A percentile compares a stretch with the other conserved stretches of the same genome.
These are phyloP conservation scores for Salinomyces thailandicus DNA, from an alignment of 2,329 filamentous ascomycete species.

Conservation along the genomic window DNA sequence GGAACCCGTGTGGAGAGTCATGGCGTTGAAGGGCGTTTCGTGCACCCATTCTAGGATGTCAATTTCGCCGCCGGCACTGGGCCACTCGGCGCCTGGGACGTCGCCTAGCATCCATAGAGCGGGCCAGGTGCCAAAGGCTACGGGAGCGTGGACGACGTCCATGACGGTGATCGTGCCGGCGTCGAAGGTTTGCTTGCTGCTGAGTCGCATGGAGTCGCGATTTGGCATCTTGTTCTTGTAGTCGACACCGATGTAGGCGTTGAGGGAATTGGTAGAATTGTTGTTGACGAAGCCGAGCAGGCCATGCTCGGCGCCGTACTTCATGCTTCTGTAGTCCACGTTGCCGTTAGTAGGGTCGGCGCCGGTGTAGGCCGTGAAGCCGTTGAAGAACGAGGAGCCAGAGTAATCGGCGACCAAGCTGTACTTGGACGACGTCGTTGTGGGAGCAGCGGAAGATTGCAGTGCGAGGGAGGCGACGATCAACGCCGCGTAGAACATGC, in stretches of 20 bases:
- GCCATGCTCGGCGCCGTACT: constrained; percentile 27
- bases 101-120: constrained; percentile 34
- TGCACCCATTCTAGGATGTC: constrained; percentile 42
- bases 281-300: constrained; percentile 33
- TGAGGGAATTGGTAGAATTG: constrained; percentile 19
- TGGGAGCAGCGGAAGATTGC: constrained; percentile 2
- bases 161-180: constrained; percentile 39
- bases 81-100: constrained; percentile 26
- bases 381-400: constrained; percentile 33
- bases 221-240: constrained; percentile 22
- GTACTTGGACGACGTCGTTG: constrained; percentile 13
- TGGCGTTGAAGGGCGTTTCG: constrained; percentile 30
- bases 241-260: constrained; percentile 40
- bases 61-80: constrained; percentile 33
- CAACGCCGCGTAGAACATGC: background rate
- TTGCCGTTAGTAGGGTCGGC: constrained; percentile 35
- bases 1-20: constrained; percentile 39
- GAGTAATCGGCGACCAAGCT: constrained; percentile 21
- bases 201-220: constrained; percentile 35
- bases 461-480: background rate
- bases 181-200: constrained; percentile 37
- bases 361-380: constrained; percentile 35
- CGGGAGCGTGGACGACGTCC: constrained; percentile 43
- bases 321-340: constrained; percentile 14
- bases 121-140: constrained; percentile 43